Evolutionary conservation across 2,329 filamentous ascomycete species (phyloP).

Genomic region (Trichoderma gracile): DNA sequence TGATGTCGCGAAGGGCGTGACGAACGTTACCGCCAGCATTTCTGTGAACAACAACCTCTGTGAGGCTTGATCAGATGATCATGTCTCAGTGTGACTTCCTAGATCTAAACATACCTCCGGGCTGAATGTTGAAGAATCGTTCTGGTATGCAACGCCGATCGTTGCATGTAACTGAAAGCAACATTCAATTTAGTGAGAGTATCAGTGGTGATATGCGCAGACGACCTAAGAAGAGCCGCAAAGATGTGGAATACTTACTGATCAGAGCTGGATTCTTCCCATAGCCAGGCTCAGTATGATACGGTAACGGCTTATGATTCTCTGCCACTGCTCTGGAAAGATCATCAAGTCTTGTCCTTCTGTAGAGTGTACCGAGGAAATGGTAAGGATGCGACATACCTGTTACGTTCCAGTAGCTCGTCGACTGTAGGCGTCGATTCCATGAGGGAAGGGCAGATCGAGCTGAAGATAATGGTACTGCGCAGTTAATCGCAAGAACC

Average conservation of each 20-base stretch:
- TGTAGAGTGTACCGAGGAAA: too few relatives aligned
- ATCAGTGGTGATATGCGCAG: neutral
- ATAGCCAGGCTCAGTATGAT: neutral
- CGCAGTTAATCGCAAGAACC: neutral
- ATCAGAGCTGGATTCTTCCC: neutral
- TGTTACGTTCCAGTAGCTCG: neutral
- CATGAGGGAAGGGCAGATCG: neutral
- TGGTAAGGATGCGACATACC: neutral
- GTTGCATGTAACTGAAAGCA: neutral
- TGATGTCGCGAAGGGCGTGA: neutral
- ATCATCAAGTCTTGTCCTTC: too few relatives aligned
- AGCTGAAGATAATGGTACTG: neutral
- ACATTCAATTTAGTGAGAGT: too few relatives aligned
- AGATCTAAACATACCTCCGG: neutral
- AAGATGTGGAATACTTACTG: neutral
- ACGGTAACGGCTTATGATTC: neutral
- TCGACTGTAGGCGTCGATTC: neutral
- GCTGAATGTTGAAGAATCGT: neutral
- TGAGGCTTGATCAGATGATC: neutral
- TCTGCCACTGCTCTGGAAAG: neutral
- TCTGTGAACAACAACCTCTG: neutral
- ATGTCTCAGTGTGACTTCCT: too few relatives aligned
- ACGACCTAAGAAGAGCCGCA: neutral
- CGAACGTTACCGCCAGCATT: neutral
- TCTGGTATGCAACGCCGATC: neutral